Evolutionary conservation across 2,329 filamentous ascomycete species (phyloP), one percentile per base, ranked within the genome.

Genomic region (Apiospora koreana): DNA sequence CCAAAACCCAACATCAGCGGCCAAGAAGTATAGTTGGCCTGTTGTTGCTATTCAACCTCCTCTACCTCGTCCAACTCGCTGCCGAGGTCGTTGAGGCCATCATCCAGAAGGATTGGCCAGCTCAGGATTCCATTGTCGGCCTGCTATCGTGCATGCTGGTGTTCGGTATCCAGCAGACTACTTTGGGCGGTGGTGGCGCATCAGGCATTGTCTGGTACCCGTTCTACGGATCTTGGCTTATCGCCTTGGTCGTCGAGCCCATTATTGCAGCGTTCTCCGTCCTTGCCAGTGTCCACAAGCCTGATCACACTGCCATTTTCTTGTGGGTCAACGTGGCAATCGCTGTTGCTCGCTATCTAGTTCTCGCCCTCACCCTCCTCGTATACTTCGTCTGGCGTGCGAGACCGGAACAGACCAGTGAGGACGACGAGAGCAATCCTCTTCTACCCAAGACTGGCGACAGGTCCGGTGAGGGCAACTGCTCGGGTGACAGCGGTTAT

Each of bases 161-260:
- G n/a, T 93, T 91, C 78, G 86, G 88, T 3, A 85, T 91, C 18
- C 84, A 92, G 74, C 81, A 89, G 71, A 83, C 87, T 50, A 84
- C 84, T 25, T 82, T 92, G 18, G 80, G 83, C 41, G 14, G 41
- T 2, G 18, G 25, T 21, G 86, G 88, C 68, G 81, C 83, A 23
- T 77, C 82, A 41, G 82, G 84, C 68, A 83, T 85, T 2, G 83
- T 89, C 12, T 91, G 89, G 85, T 89, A 91, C 74, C 89, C 91
- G 0, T 90, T 89, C 72, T 87, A 87, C 72, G 90, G 89, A 23
- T 87, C 88, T 16, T 92, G 91, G 85, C 73, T 87, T 41, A 78
- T 92, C 21, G 87, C 87, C 18, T 79, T 91, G 9, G 74, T 84
- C 18, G 86, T 88, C 45, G 92, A 94, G 75, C 77, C 85, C 0